Base-by-base conservation (phyloP, 495 filamentous ascomycete genomes). In the Pyrenula aspistea region DNA sequence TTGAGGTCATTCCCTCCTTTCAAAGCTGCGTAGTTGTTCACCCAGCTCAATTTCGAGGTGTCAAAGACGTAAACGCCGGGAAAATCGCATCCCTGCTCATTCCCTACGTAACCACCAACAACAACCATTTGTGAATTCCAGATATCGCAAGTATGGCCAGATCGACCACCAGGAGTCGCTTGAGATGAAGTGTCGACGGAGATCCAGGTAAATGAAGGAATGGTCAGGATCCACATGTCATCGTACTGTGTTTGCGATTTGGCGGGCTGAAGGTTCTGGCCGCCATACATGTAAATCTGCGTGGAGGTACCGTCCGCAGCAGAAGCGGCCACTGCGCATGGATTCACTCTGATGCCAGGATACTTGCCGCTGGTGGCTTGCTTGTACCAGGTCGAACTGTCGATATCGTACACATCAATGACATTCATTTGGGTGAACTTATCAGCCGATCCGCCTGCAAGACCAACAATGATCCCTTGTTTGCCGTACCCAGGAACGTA, bases 161-260 rank as follows among this genome's bases (percentile, higher is more conserved):
- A 82, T 25, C 87, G 73, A 2, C 77, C 77, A n/a, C 76, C 70
- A 0, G 85, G 86, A 10, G 79, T 70, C 2, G 74, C 73, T 63
- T 81, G 75, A 0, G 66, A 66, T 11, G 62, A 57, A 36, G 67
- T 68, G 54, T 84, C 72, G 31, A 88, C 83, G 57, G 80, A 64
- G 50, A 89, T 82, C 87, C 87, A 89, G 1, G 80, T 86, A 61
- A 91, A 86, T 11, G 76, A 69, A 0, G 87, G 87, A 51, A 91
- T 75, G n/a, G 82, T 84, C 22, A 91, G 73, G 54, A 90, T 87
- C 80, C 84, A 89, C 72, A 87, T 83, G 62, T 90, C 87, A 51
- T 76, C 75, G 66, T 87, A 88, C 60, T 88, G 83, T 2, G 67
- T 79, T 67, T 87, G 80, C 54, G 71, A 62, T 53, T 73, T 73